A percentile compares a stretch with the other conserved stretches of the same genome.
These are phyloP conservation scores for Pythium brassicae DNA, from an alignment of 352 stramenopile genomes.

Conservation along the genomic window DNA sequence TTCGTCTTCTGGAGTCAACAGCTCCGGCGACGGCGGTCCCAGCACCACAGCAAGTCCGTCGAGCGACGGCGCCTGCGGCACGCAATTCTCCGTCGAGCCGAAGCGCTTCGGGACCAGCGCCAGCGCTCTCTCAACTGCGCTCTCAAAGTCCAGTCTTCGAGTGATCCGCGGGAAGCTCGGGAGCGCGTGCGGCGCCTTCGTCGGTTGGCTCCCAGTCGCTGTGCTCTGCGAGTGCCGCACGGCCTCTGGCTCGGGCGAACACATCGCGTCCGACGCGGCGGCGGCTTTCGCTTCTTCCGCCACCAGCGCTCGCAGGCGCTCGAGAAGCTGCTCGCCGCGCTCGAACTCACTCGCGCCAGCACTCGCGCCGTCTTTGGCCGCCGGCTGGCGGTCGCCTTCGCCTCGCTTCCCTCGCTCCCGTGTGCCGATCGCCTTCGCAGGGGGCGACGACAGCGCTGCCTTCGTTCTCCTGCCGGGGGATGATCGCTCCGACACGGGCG, in stretches of 20 bases:
- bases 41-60: neutral
- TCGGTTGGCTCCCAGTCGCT: slow-evolving; percentile 5
- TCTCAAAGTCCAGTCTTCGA: slow-evolving; percentile 47
- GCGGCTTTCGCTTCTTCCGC: slow-evolving; percentile 21
- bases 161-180: slow-evolving; percentile 27
- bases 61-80: slow-evolving; percentile 21
- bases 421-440: slow-evolving; percentile 4
- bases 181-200: slow-evolving; percentile 14
- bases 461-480: neutral
- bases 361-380: slow-evolving; percentile 4
- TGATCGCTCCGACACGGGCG: neutral
- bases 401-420: slow-evolving; percentile 7
- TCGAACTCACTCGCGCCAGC: slow-evolving; percentile 18
- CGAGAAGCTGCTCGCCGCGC: slow-evolving; percentile 24
- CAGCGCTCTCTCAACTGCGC: neutral
- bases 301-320: slow-evolving; percentile 28
- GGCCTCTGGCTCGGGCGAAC: slow-evolving; percentile 18
- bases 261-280: slow-evolving; percentile 16
- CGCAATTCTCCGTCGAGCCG: slow-evolving; percentile 18
- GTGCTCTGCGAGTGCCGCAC: slow-evolving; percentile 3
- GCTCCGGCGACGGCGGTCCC: neutral
- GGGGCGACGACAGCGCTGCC: slow-evolving; percentile 6
- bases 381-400: neutral
- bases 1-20: slow-evolving; percentile 12
- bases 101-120: neutral